These are phyloP conservation scores for Penicillium goetzii DNA, from an alignment of 495 filamentous ascomycete species.

Conservation along the genomic window DNA sequence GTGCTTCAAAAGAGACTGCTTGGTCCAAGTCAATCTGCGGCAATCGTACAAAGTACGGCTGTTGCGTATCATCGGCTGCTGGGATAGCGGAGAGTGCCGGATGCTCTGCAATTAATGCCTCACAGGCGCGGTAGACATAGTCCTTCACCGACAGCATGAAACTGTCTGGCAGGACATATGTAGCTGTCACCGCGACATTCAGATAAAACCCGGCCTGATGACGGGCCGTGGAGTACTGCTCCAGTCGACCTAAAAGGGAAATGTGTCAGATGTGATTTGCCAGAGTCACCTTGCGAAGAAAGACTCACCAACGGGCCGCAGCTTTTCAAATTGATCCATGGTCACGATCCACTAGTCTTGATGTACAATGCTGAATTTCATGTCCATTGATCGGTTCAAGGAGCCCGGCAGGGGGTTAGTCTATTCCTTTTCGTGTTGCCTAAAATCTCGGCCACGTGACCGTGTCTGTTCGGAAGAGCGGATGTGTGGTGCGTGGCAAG, in stretches of 20 bases:
- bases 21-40: constrained; percentile 45
- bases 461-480: too few species aligned
- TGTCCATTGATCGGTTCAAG: background rate
- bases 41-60: constrained; percentile 51
- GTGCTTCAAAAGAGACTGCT: constrained; percentile 37
- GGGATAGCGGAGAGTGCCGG: constrained; percentile 49
- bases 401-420: background rate
- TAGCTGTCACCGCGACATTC: constrained; percentile 46
- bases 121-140: constrained; percentile 43
- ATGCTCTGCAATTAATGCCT: constrained; percentile 43
- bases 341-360: background rate
- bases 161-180: constrained; percentile 38
- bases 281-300: background rate
- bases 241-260: constrained; percentile 37
- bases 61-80: constrained; percentile 42
- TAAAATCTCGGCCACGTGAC: constrained; percentile 4
- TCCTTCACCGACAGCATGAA: constrained; percentile 37
- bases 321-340: constrained; percentile 34
- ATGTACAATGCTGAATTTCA: background rate
- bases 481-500: background rate
- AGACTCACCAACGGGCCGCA: constrained; percentile 38
- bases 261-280: constrained; percentile 14
- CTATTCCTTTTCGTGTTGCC: background rate
- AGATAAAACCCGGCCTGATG: constrained; percentile 50
- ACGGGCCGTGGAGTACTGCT: constrained; percentile 48